Evolutionary conservation across 768 basidiomycete genomes (phyloP).

Genomic region (Hericium alpestre): DNA sequence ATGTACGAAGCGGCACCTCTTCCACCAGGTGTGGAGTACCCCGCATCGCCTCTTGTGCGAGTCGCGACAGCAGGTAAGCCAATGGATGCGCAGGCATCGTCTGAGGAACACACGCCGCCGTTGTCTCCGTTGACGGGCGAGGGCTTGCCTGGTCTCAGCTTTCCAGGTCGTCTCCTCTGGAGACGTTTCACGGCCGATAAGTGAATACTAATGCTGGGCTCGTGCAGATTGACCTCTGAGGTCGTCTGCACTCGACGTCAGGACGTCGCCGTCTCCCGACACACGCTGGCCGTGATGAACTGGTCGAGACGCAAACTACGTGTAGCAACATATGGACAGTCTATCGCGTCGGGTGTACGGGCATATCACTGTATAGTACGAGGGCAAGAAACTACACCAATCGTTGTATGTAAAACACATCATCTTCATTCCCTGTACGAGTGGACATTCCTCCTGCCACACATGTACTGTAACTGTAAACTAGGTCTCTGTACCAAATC

Average conservation of each 20-base stretch:
- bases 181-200: background rate
- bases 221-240: background rate
- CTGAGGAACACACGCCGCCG: background rate
- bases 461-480: too few species aligned
- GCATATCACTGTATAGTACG: too few species aligned
- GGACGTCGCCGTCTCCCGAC: too few species aligned
- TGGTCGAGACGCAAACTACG: too few species aligned
- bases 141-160: background rate
- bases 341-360: too few species aligned
- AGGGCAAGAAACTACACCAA: too few species aligned
- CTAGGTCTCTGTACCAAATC: too few species aligned
- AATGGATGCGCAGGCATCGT: background rate
- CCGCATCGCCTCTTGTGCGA: conserved; percentile 3
- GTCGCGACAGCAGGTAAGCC: background rate
- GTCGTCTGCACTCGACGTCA: background rate
- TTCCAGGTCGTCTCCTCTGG: background rate
- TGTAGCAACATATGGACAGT: too few species aligned
- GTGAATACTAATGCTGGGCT: background rate
- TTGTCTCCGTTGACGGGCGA: background rate
- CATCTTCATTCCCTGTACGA: background rate
- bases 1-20: conserved; percentile 10
- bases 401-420: too few species aligned
- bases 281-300: too few species aligned
- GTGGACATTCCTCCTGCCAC: background rate
- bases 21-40: conserved; percentile 7